Base-by-base conservation (phyloP, 148 eudicot genomes). In the Amaranthus cruentus region DNA sequence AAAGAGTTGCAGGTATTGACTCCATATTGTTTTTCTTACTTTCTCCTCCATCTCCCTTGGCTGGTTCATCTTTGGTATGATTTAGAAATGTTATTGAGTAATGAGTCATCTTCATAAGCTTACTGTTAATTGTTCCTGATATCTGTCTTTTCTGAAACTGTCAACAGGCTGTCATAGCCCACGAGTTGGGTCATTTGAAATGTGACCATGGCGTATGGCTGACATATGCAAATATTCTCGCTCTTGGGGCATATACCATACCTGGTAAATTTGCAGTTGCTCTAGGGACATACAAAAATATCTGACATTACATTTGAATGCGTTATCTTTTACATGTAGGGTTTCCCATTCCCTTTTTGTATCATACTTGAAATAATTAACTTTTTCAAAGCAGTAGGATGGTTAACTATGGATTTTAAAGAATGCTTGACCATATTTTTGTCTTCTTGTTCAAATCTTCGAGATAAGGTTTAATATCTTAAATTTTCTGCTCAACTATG, bases 161-260 rank as follows among this genome's bases (percentile, higher is more conserved):
- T 75, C 14, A 72, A 43, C 85, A 94, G 98, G 97, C 98, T 81
- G 97, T 94, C 71, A 81, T 94, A 83, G 98, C 98, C 48, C 98
- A 94, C 81, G 98, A 94, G 84, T 81, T 95, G 85, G 97, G 98
- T 66, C 98, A 95, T 86, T 80, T 95, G 80, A 95, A 95, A 86
- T 95, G 98, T 77, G 96, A 95, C 74, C 98, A 95, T 80, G 98
- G 98, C 64, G 86, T 95, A 55, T 91, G 98, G 97, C 83, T 95
- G 82, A 88, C 97, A 48, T 76, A 91, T 79, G 98, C 97, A 70
- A 95, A 95, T 74, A 85, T 91, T 77, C 83, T 95, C 60, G 86
- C 93, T 46, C 89, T 95, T 50, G 98, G 98, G 62, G 98, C 96
- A 55, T 91, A 95, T 73, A 80, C 85, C 68, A 57, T 95, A 65